Base-by-base conservation (phyloP, 768 basidiomycete genomes). In the Mycena floridula region DNA sequence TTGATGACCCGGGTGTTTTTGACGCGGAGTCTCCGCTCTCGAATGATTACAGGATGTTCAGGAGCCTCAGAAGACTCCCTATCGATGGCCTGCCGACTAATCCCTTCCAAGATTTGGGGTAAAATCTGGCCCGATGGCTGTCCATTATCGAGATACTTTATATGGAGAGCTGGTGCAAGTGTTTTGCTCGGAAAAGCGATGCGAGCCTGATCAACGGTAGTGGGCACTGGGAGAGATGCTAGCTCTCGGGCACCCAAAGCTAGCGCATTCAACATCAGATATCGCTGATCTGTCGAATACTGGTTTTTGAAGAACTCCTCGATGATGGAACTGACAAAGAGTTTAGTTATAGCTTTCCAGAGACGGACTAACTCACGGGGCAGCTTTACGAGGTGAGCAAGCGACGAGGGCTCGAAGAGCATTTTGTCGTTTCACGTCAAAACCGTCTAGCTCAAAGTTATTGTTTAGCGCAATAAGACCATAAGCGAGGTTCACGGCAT, bases 261-360 rank as follows among this genome's bases (percentile, higher is more conserved):
- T 9, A 99, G 68, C 1, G 91, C 85, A 49, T 88, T 92, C 18
- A 98, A 72, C 52, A 93, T 90, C 8, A 80, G 77, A 49, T 79
- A 87, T 7, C 94, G 83, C 54, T 97, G 93, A 24, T 82, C 75
- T 15, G 79, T 76, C 0, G 96, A 94, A 62, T 95, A 96, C 51
- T 95, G 90, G 39, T 86, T 88, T 53, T 83, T 83, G 69, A 98
- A 99, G 63, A 92, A 94, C 56, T 96, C 89, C 59, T 95, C 91
- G 42, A 90, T 82, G 8, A 97, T 68, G 25, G 79, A 74, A 3
- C 94, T 96, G 56, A 4, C 24, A 24, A 15, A 5, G 8, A 11
- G 12, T 39, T 20, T 35, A 21, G 5, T 13, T 11, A 25, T 13
- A 24, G 8, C 3, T 35, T 20, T 43, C 11, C 41, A 12, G 3